These are phyloP conservation scores for Hirschfeldia incana DNA, from an alignment of 345 rosid genomes.

Conservation along the genomic window DNA sequence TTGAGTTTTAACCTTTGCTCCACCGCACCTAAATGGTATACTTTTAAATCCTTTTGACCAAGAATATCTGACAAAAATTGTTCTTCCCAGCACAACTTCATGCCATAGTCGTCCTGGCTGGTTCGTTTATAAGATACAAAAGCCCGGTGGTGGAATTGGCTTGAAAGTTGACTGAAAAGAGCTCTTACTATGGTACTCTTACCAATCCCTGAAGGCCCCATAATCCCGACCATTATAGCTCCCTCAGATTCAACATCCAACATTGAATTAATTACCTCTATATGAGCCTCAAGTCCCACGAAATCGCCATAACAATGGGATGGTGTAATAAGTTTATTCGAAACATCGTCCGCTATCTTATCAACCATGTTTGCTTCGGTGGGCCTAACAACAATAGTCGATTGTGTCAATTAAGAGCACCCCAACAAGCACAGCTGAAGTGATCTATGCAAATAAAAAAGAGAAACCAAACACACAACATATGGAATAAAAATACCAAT, in stretches of 20 bases:
- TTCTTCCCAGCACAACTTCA: neutral
- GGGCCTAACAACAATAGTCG: too few species aligned
- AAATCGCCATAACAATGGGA: neutral
- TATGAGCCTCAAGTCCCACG: conserved; percentile 29
- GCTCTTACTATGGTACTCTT: conserved; percentile 39
- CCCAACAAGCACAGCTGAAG: too few species aligned
- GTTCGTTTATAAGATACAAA: neutral
- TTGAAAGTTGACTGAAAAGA: neutral
- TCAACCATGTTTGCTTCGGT: neutral
- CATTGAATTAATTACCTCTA: neutral
- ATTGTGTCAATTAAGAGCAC: too few species aligned
- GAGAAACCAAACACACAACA: neutral
- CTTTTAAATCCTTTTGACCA: neutral
- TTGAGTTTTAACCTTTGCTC: neutral
- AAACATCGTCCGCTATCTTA: conserved; percentile 6
- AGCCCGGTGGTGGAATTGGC: neutral
- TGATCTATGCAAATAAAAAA: too few species aligned
- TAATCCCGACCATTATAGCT: conserved; percentile 33
- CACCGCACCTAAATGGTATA: neutral
- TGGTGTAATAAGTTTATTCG: neutral
- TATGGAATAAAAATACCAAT: too few species aligned
- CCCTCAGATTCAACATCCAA: neutral
- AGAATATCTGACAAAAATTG: neutral
- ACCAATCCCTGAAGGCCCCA: conserved; percentile 48
- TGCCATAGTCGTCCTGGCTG: neutral